Conservation (phyloP, 2,329 filamentous ascomycete species). For the Phaeomoniella chlamydospora region DNA sequence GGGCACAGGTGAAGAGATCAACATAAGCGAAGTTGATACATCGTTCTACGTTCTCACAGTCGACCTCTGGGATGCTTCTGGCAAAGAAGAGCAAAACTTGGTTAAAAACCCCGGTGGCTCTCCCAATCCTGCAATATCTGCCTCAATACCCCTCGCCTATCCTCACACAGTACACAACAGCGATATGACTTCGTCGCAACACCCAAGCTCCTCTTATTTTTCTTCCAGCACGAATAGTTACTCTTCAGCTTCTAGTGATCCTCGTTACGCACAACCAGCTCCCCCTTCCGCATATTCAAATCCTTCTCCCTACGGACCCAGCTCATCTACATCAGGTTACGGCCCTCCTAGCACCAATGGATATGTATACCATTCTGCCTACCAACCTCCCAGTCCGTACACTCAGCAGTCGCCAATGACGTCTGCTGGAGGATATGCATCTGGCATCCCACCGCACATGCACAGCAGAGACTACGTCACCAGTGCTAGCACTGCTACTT, state of each 20-base stretch:
- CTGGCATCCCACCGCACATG: too few relatives aligned
- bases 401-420: neutral
- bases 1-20: slow-evolving; percentile 62
- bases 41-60: slow-evolving; percentile 55
- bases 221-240: neutral
- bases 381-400: neutral
- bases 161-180: slow-evolving; percentile 29
- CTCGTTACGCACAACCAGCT: neutral
- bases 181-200: neutral
- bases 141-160: slow-evolving; percentile 65
- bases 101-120: slow-evolving; percentile 27
- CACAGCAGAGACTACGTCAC: neutral
- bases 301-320: neutral
- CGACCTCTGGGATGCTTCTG: slow-evolving; percentile 52
- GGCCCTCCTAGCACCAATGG: neutral
- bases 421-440: neutral
- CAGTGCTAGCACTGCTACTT: neutral
- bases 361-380: neutral
- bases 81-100: slow-evolving; percentile 49
- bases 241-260: neutral
- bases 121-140: slow-evolving; percentile 39
- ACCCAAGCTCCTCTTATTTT: neutral
- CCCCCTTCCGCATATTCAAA: neutral
- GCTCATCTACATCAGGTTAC: neutral
- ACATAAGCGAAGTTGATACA: slow-evolving; percentile 58